These are phyloP conservation scores for Populus pruinosa DNA, from an alignment of 345 rosid genomes.

Conservation along the genomic window DNA sequence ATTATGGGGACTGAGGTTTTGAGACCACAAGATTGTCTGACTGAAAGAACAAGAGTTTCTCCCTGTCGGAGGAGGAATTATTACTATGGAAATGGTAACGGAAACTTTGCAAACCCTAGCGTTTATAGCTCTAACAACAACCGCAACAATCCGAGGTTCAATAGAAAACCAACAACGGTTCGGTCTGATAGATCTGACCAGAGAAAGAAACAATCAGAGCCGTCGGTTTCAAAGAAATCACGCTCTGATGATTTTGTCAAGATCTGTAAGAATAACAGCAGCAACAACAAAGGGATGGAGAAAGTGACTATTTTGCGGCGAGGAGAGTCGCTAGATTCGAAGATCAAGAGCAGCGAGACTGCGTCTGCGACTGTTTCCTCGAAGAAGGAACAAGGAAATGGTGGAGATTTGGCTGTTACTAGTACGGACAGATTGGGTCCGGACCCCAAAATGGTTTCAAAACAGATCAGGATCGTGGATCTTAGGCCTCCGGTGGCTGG, in stretches of 20 bases:
- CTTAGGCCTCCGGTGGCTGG: constrained; percentile 23
- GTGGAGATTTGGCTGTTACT: constrained; percentile 5
- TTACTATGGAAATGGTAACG: constrained; percentile 19
- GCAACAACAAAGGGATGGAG: constrained; percentile 25
- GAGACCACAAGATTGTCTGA: constrained; percentile 69
- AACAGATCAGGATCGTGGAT: constrained; percentile 25
- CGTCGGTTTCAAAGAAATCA: constrained; percentile 31
- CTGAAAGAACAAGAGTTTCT: constrained; percentile 40
- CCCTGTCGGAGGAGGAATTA: constrained; percentile 50
- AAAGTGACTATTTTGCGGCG: constrained; percentile 51
- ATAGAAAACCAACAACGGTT: constrained; percentile 40
- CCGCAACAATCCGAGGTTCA: constrained; percentile 18
- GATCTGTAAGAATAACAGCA: constrained; percentile 16
- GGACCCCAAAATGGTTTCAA: constrained; percentile 29
- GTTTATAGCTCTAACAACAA: not conserved
- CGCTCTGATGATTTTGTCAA: constrained; percentile 31
- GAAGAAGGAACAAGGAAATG: not conserved
- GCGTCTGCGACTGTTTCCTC: not conserved
- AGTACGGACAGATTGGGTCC: constrained; percentile 31
- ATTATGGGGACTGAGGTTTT: constrained; percentile 77
- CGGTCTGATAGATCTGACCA: constrained; percentile 23
- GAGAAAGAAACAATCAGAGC: constrained; percentile 41
- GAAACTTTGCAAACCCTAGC: not conserved
- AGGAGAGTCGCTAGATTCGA: constrained; percentile 53
- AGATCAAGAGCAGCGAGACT: constrained; percentile 23